Evolutionary conservation across 805 yeast genomes (phyloP), one percentile per base, ranked within the genome.

Genomic region (Isabelozyma rhagii): DNA sequence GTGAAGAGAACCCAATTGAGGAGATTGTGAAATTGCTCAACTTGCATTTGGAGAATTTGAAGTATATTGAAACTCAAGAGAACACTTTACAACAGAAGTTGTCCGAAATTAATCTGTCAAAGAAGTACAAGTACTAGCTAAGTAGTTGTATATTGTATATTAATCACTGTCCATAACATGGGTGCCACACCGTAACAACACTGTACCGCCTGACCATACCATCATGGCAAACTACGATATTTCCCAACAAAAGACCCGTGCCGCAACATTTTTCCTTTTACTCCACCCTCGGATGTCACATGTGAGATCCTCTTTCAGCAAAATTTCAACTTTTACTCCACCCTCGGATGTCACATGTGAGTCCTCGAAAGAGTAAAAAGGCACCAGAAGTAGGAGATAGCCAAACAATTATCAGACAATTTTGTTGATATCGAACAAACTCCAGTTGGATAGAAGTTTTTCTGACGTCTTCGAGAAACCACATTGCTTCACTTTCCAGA

Each of bases 11-110:
- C 54, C 75, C 84, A 4, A 66, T 84, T 43, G 83, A 82, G 56
- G 91, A 85, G 62, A 81, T 93, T 53, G 85, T 94, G 29, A 85
- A 83, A 64, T 75, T 94, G 54, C 78, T 94, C 62, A 92, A 93
- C 63, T 82, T 89, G 43, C 98, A 94, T 66, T 74, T 94, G 67
- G 94, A 92, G 53, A 89, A 96, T 54, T 78, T 94, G 69, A 90
- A 85, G 63, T 91, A 92, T 77, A 81, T 94, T 49, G 97, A 94
- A 62, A 79, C 78, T 53, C 81, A 84, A 54, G 89, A 96, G 47
- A 77, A 77, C 15, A 72, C 73, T 21, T 75, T 94, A 58, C 89
- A 86, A 63, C 78, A 80, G 38, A 87, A 89, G 66, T 66, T 94
- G 51, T 80, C 77, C 38, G 63, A 65, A 46, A 53, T 75, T 8